Base-by-base conservation (phyloP, 2,329 filamentous ascomycete species). In the Plectosphaerella cucumerina region DNA sequence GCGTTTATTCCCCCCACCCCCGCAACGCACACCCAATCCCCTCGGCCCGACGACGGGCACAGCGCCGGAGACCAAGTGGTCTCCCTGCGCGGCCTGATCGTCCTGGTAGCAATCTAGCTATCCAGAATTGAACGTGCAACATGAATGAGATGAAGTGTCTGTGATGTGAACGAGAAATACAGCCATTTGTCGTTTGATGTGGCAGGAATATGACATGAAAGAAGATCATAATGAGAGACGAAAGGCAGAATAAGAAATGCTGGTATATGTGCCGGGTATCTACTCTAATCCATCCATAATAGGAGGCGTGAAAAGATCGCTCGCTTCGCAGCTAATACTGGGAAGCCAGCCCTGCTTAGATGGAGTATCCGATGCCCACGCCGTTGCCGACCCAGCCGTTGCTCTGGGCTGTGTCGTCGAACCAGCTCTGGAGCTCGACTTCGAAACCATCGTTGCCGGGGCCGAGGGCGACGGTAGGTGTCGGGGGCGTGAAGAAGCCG, bases 401-500 rank as follows among this genome's bases (percentile, higher is more conserved):
- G 14, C 47, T 44, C 26, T 56, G 52, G 3, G 54, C 49, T 3
- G 48, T 21, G 20, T 50, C 54, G 18, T 54, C 54, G 50, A 54
- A 56, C 54, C 54, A 56, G 41, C 52, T 55, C 53, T 72, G 71
- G 48, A 78, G 58, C 58, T 77, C 75, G 9, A 60, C 65, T 54
- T 76, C 71, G 52, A 72, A 78, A 2, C 75, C 75, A 50, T 78
- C 75, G 42, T 69, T 69, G 8, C 63, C 59, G n/a, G 67, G 65
- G 3, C 60, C 62, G 5, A 70, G 59, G 37, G 57, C 46, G 35
- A 55, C 53, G 34, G 57, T 52, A 4, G 59, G 48, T n/a, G 56
- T 47, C 20, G 62, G 60, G 2, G 55, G 54, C 8, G 54, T 53
- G 12, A 44, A 51, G 46, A 53, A 55, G 20, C 50, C 52, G 6